phyloP scores from a whole-genome alignment of 176 grass and related monocot genomes.

The Panicum miliaceum region DNA sequence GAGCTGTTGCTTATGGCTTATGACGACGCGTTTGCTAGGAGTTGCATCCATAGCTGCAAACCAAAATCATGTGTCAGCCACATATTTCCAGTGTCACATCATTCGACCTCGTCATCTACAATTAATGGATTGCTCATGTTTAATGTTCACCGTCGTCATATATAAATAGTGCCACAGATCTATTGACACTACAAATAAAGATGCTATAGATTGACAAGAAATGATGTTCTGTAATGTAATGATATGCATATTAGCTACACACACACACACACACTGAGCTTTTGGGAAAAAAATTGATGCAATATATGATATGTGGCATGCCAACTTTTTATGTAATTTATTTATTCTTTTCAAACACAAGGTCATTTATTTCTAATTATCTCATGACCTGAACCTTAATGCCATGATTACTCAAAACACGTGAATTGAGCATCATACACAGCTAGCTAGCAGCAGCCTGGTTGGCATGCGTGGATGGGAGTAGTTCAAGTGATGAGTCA shows the following conservation, averaged over 20 bases:
- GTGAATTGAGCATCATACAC: background rate
- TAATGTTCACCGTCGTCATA: background rate
- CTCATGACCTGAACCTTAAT: background rate
- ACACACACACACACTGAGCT: too few species aligned
- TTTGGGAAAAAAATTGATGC: background rate
- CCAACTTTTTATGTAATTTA: background rate
- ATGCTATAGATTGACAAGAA: background rate
- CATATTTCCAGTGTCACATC: conserved; percentile 26
- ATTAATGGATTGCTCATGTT: background rate
- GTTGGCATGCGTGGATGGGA: background rate
- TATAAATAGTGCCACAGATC: background rate
- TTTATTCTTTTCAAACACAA: background rate
- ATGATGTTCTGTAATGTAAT: too few species aligned
- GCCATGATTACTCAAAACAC: background rate
- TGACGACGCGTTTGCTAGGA: background rate
- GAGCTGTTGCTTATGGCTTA: conserved; percentile 29
- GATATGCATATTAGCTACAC: too few species aligned
- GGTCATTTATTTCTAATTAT: background rate
- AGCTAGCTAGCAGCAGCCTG: background rate
- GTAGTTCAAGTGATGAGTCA: conserved; percentile 28
- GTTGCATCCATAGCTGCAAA: conserved; percentile 16
- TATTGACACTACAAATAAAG: background rate
- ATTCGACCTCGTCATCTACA: background rate
- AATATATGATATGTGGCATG: background rate
- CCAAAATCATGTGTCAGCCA: conserved; percentile 43